Conservation (phyloP, 345 rosid species). For the Eucalyptus regnans region DNA sequence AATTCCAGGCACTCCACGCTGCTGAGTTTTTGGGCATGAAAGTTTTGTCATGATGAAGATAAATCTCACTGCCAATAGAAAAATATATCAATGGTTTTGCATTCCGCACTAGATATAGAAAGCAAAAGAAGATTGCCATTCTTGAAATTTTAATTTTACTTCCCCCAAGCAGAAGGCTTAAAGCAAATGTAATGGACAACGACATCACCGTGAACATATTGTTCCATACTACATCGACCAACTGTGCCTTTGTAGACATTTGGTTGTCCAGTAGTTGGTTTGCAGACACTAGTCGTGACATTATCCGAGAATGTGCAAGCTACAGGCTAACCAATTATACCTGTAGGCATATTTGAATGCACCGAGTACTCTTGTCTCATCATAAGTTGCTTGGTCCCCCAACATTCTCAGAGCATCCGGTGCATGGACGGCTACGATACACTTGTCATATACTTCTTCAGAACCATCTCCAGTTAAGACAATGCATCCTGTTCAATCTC, state of each 20-base stretch:
- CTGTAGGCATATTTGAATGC: constrained; percentile 78
- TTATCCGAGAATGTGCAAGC: not conserved
- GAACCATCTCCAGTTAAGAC: constrained; percentile 35
- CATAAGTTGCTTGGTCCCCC: constrained; percentile 54
- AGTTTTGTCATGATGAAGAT: constrained; percentile 62
- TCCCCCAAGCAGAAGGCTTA: not conserved
- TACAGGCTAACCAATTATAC: constrained; percentile 11
- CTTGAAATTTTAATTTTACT: not conserved
- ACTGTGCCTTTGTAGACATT: not conserved
- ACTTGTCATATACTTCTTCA: constrained; percentile 26
- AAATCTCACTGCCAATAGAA: constrained; percentile 49
- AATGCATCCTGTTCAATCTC: constrained; percentile 24
- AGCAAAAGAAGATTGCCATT: not conserved
- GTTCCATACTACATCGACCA: not conserved
- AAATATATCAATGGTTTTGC: not conserved
- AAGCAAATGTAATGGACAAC: not conserved
- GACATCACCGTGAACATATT: not conserved
- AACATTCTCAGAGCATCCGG: constrained; percentile 65
- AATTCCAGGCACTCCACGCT: constrained; percentile 95
- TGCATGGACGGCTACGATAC: constrained; percentile 61
- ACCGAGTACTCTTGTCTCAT: constrained; percentile 69
- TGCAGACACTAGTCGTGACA: not conserved
- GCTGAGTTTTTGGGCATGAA: constrained; percentile 75
- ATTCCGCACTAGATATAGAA: not conserved
- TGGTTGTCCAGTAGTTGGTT: not conserved